Evolutionary conservation across 129 eudicot genomes (phyloP).

Genomic region (Artemisia tridentata): DNA sequence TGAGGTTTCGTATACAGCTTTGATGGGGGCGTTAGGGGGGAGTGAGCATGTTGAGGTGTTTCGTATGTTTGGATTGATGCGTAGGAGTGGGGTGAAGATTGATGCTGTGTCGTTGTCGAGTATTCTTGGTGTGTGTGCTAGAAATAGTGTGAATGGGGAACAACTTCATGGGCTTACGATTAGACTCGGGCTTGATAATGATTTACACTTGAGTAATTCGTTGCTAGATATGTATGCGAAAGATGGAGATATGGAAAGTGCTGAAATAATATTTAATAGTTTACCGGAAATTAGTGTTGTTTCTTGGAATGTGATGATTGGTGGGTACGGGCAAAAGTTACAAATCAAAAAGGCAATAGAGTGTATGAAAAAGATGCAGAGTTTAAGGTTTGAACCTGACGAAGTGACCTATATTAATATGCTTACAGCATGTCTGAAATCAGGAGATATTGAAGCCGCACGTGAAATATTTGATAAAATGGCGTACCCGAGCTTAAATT

Average conservation of each 20-base stretch:
- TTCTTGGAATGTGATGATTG: constrained; percentile 89
- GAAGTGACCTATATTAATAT: constrained; percentile 65
- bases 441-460: constrained; percentile 53
- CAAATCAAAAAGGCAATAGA: constrained; percentile 50
- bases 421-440: constrained; percentile 62
- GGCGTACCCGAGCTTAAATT: constrained; percentile 51
- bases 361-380: constrained; percentile 54
- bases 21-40: constrained; percentile 72
- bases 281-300: constrained; percentile 51
- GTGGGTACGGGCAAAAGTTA: constrained; percentile 65
- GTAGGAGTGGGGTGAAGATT: constrained; percentile 40
- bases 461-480: constrained; percentile 54
- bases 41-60: constrained; percentile 54
- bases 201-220: constrained; percentile 61
- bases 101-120: constrained; percentile 73
- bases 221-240: constrained; percentile 86
- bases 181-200: constrained; percentile 59
- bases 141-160: constrained; percentile 42
- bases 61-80: constrained; percentile 59
- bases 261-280: constrained; percentile 50
- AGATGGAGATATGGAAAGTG: constrained; percentile 59
- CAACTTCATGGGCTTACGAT: constrained; percentile 58
- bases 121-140: constrained; percentile 62
- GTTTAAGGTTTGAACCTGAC: constrained; percentile 59
- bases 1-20: constrained; percentile 76